Conservation (phyloP, 306 rosid genomes). For the Crataegus laevigata region DNA sequence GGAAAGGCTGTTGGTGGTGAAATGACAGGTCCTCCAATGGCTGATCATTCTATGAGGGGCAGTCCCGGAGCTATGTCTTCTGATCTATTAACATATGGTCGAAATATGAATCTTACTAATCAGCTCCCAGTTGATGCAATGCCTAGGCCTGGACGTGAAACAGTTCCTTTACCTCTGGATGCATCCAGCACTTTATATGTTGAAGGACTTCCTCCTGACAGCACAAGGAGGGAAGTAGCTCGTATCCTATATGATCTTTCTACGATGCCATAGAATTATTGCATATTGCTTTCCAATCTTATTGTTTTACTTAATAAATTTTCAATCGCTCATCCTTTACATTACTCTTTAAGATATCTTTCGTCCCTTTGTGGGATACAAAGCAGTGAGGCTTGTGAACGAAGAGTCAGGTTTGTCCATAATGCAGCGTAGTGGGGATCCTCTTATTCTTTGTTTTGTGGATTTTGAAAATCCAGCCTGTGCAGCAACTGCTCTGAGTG, state of each 20-base stretch:
- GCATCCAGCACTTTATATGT: constrained; percentile 84
- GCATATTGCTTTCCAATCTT: constrained; percentile 2
- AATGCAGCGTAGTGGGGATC: constrained; percentile 85
- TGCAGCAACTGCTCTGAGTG: constrained; percentile 88
- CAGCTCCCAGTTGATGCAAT: constrained; percentile 50
- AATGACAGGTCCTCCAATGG: constrained; percentile 39
- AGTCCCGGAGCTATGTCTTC: constrained; percentile 44
- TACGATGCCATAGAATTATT: constrained; percentile 1
- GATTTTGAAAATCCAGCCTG: constrained; percentile 80
- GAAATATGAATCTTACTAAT: constrained; percentile 42
- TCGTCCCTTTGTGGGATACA: constrained; percentile 91
- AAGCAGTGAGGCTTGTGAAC: constrained; percentile 83
- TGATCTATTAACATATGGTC: constrained; percentile 53
- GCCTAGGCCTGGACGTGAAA: constrained; percentile 62
- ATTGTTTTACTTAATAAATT: not conserved
- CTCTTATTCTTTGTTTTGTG: constrained; percentile 84
- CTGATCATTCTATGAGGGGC: constrained; percentile 49
- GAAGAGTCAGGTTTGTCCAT: constrained; percentile 49
- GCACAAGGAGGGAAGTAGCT: constrained; percentile 79
- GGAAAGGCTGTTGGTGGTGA: constrained; percentile 47
- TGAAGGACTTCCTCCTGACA: constrained; percentile 88
- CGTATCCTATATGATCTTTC: constrained; percentile 56
- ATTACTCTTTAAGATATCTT: constrained; percentile 49
- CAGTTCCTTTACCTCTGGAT: constrained; percentile 72
- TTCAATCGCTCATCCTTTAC: constrained; percentile 30